Evolutionary conservation across 2,329 filamentous ascomycete species (phyloP).

Genomic region (Cladosporium sp.): DNA sequence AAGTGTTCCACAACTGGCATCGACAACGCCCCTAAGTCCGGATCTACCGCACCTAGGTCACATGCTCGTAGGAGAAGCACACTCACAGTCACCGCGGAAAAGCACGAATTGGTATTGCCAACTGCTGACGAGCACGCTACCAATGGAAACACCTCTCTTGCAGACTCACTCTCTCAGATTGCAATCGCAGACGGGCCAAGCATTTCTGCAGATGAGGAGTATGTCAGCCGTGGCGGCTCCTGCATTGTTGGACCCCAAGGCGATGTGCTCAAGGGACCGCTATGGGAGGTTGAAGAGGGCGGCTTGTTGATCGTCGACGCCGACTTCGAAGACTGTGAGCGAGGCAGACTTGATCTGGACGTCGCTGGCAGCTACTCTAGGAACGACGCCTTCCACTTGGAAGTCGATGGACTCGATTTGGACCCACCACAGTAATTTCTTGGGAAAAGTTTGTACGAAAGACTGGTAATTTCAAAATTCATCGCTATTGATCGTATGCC

Average conservation of each 20-base stretch:
- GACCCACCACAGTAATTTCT: slow-evolving; percentile 54
- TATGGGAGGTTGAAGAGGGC: slow-evolving; percentile 75
- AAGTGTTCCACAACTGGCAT: neutral
- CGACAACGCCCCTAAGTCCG: neutral
- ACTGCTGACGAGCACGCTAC: slow-evolving; percentile 19
- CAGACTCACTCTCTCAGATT: slow-evolving; percentile 17
- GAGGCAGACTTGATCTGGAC: slow-evolving; percentile 80
- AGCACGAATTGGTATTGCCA: slow-evolving; percentile 57
- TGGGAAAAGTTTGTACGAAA: neutral
- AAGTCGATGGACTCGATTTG: slow-evolving; percentile 62
- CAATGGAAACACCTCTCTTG: slow-evolving; percentile 10
- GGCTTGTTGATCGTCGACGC: slow-evolving; percentile 71
- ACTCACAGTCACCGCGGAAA: slow-evolving; percentile 49
- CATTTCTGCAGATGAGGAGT: slow-evolving; percentile 47
- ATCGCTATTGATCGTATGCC: neutral
- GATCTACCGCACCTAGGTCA: slow-evolving; percentile 1
- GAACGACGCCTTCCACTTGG: slow-evolving; percentile 64
- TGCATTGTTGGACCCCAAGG: slow-evolving; percentile 79
- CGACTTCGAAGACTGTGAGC: slow-evolving; percentile 84
- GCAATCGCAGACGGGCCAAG: slow-evolving; percentile 19
- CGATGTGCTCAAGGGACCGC: slow-evolving; percentile 74
- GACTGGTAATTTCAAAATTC: neutral
- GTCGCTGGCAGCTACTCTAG: slow-evolving; percentile 83
- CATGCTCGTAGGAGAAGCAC: slow-evolving; percentile 43
- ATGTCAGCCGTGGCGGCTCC: slow-evolving; percentile 74